Evolutionary conservation across 1,284 basidiomycete genomes (phyloP).

Genomic region (Cutaneotrichosporon dermatis): DNA sequence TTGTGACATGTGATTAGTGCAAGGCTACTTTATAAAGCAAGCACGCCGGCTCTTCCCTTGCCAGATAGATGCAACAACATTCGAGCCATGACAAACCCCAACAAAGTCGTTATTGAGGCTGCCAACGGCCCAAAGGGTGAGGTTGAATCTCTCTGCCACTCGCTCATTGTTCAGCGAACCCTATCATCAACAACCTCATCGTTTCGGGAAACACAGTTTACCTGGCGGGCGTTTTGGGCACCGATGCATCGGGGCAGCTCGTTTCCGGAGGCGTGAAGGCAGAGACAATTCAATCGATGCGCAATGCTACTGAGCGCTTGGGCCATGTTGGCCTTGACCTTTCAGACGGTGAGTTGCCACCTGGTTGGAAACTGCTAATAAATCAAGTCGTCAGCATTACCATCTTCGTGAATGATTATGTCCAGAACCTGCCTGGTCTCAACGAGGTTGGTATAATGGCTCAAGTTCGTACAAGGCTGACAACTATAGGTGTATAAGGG

Average conservation of each 20-base stretch:
- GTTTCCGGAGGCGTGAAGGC: slow-evolving; percentile 69
- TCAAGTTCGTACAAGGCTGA: too few relatives aligned
- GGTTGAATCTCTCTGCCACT: not conserved
- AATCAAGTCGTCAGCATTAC: slow-evolving; percentile 9
- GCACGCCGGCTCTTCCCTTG: too few relatives aligned
- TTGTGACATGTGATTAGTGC: too few relatives aligned
- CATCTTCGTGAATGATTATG: slow-evolving; percentile 14
- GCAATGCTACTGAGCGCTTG: slow-evolving; percentile 58
- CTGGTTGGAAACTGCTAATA: not conserved
- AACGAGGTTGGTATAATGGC: slow-evolving; percentile 7
- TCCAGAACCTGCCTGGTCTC: slow-evolving; percentile 8
- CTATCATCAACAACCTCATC: slow-evolving; percentile 14
- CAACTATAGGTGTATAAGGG: slow-evolving; percentile 7
- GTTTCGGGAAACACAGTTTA: slow-evolving; percentile 16
- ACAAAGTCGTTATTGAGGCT: slow-evolving; percentile 2
- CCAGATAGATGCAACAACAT: too few relatives aligned
- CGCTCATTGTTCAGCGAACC: slow-evolving; percentile 1
- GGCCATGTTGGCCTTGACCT: slow-evolving; percentile 14
- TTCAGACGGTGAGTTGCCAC: slow-evolving; percentile 10
- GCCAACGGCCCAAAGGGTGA: slow-evolving; percentile 2
- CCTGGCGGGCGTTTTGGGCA: slow-evolving; percentile 14
- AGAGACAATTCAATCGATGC: slow-evolving; percentile 62
- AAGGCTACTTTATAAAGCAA: too few relatives aligned
- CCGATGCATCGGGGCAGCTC: slow-evolving; percentile 65
- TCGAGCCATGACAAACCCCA: slow-evolving; percentile 3